These are phyloP conservation scores for Fraxinus floribunda DNA, from an alignment of 305 asterid species.

Conservation along the genomic window DNA sequence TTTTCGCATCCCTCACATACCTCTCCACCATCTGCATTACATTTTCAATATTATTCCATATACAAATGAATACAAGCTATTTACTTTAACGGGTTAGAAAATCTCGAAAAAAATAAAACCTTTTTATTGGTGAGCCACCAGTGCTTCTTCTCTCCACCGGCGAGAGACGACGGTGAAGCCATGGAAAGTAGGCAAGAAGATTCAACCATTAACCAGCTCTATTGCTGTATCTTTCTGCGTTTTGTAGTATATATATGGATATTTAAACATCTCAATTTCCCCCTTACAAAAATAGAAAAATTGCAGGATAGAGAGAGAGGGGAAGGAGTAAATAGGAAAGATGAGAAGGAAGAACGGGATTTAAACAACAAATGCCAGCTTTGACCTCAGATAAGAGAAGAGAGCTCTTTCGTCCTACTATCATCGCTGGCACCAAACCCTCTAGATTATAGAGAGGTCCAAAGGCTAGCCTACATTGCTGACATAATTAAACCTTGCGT, in stretches of 20 bases:
- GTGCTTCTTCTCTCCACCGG: conserved; percentile 71
- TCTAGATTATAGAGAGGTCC: conserved; percentile 24
- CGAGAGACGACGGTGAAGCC: conserved; percentile 57
- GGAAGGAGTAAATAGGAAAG: conserved; percentile 3
- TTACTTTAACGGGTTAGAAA: not conserved
- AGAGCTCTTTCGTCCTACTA: conserved; percentile 50
- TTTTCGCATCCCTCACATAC: conserved; percentile 72
- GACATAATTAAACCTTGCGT: not conserved
- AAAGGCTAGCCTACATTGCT: not conserved
- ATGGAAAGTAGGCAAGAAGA: conserved; percentile 41
- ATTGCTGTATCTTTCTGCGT: not conserved
- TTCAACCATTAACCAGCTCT: conserved; percentile 39
- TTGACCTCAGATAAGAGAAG: conserved; percentile 40
- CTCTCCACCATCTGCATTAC: conserved; percentile 72
- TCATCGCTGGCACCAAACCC: conserved; percentile 75
- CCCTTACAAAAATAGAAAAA: conserved; percentile 10
- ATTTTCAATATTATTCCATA: not conserved
- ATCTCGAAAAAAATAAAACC: conserved; percentile 31
- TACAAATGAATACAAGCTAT: not conserved
- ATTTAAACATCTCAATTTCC: conserved; percentile 26
- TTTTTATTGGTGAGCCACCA: conserved; percentile 92
- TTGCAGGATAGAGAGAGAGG: conserved; percentile 11
- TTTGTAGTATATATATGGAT: conserved; percentile 3
- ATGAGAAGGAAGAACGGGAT: conserved; percentile 23
- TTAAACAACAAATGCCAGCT: conserved; percentile 67